Evolutionary conservation across 2,329 filamentous ascomycete genomes (phyloP).

Genomic region (Claviceps purpurea): DNA sequence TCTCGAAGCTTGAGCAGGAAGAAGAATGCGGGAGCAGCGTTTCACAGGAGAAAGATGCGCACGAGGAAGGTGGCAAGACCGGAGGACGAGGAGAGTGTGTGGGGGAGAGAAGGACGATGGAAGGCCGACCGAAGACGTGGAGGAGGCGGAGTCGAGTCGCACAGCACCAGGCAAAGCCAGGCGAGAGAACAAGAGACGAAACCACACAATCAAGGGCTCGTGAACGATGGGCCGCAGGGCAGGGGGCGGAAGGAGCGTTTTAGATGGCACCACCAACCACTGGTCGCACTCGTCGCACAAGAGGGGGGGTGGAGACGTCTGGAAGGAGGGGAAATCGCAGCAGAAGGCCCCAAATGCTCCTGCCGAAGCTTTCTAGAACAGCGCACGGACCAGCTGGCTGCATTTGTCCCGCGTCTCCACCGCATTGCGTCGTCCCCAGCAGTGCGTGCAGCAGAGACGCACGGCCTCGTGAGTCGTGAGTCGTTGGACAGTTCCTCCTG

Average conservation of each 20-base stretch:
- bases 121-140: not conserved
- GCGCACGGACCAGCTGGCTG: constrained; percentile 10
- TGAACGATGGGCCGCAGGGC: not conserved
- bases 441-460: too few species aligned
- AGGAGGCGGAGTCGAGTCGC: not conserved
- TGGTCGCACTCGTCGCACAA: too few species aligned
- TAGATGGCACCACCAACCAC: not conserved
- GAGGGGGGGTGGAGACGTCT: not conserved
- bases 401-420: constrained; percentile 4
- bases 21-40: not conserved
- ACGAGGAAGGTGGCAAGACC: not conserved
- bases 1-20: not conserved
- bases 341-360: constrained; percentile 3
- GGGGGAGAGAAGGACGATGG: not conserved
- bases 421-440: not conserved
- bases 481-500: too few species aligned
- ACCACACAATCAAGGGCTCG: not conserved
- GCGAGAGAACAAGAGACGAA: not conserved
- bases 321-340: not conserved
- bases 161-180: not conserved
- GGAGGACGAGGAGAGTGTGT: not conserved
- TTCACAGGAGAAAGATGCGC: not conserved
- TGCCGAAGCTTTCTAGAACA: constrained; percentile 16
- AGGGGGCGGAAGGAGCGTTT: not conserved
- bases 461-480: too few species aligned